Percentiles rank a stretch among this genome's conserved stretches.
phyloP scores from a whole-genome alignment of 768 basidiomycete species.

The Pisolithus albus region DNA sequence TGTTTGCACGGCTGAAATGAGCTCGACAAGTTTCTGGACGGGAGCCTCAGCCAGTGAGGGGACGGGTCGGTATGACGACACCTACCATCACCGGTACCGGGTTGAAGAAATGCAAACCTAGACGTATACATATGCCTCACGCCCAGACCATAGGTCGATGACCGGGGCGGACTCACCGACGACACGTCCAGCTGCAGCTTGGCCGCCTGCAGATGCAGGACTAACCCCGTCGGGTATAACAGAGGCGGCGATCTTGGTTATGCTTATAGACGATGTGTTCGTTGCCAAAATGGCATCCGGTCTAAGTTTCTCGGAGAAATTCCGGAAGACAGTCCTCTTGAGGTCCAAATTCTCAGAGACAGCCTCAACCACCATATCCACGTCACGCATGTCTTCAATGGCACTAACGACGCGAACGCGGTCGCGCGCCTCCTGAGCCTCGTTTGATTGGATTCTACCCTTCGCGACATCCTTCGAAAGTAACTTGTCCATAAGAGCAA shows the following conservation, averaged over 20 bases:
- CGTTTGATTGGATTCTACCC: conserved; percentile 59
- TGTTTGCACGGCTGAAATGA: conserved; percentile 92
- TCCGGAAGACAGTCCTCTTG: conserved; percentile 71
- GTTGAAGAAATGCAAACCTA: conserved; percentile 92
- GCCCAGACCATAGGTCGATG: background rate
- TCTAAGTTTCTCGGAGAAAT: conserved; percentile 59
- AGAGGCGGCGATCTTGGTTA: conserved; percentile 87
- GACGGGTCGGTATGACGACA: background rate
- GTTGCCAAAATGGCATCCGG: conserved; percentile 78
- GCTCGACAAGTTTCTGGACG: conserved; percentile 81
- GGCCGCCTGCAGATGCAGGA: conserved; percentile 58
- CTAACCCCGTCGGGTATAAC: conserved; percentile 54
- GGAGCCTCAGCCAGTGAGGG: background rate
- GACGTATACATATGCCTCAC: background rate
- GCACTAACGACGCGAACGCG: conserved; percentile 59
- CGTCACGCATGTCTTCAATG: conserved; percentile 60
- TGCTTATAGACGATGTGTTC: conserved; percentile 92
- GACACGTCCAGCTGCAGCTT: conserved; percentile 61
- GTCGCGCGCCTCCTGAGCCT: conserved; percentile 68
- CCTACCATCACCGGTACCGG: conserved; percentile 93
- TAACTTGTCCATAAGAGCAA: conserved; percentile 70
- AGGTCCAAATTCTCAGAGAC: conserved; percentile 78
- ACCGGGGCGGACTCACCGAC: conserved; percentile 49
- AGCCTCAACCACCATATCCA: conserved; percentile 92
- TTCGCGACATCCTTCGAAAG: conserved; percentile 87